Conservation (phyloP, 176 grass and related monocot genomes). For the Oryza australiensis region DNA sequence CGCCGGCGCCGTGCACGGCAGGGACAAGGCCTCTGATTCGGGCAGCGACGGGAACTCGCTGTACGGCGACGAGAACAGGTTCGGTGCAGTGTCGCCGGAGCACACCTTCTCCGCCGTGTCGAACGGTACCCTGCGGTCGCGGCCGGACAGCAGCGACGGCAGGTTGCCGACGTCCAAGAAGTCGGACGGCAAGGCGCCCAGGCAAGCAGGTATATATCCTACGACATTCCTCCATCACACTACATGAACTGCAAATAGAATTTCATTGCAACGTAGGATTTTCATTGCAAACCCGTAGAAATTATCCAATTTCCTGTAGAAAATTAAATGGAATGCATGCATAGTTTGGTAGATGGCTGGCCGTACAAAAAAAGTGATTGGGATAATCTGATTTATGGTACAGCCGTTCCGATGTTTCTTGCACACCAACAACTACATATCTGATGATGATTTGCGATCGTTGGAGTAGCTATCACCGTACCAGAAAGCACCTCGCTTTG, state of each 20-base stretch:
- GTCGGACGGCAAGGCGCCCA: conserved; percentile 43
- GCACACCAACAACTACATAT: neutral
- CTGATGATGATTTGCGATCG: neutral
- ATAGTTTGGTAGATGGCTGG: neutral
- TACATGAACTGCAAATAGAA: neutral
- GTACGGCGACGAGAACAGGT: conserved; percentile 69
- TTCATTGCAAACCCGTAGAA: neutral
- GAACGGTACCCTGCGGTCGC: conserved; percentile 28
- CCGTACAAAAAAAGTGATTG: neutral
- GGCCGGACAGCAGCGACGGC: conserved; percentile 40
- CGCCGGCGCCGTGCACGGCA: conserved; percentile 13
- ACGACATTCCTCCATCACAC: neutral
- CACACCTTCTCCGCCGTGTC: conserved; percentile 31
- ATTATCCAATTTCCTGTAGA: neutral
- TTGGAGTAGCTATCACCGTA: neutral
- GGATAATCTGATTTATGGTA: too few relatives aligned
- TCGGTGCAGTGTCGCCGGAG: conserved; percentile 33
- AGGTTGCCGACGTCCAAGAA: conserved; percentile 46
- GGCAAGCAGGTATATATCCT: conserved; percentile 42
- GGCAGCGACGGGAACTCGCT: conserved; percentile 64
- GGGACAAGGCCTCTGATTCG: conserved; percentile 56
- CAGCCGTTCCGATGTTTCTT: too few relatives aligned
- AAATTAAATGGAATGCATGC: neutral
- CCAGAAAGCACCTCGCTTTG: neutral
- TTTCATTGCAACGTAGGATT: neutral